phyloP scores from a whole-genome alignment of 306 rosid species.

The Sechiopsis laciniata region DNA sequence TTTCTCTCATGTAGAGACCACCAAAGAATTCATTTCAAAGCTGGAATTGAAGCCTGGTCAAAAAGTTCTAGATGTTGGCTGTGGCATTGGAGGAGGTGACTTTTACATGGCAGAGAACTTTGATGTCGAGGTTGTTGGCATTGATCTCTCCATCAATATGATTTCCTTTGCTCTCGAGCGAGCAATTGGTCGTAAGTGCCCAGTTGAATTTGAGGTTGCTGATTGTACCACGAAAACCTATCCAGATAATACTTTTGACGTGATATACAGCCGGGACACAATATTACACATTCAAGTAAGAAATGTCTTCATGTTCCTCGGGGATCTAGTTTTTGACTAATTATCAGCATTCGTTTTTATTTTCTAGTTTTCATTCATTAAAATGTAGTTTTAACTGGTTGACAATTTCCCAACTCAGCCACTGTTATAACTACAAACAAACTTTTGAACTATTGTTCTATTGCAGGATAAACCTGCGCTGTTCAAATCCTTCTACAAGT shows the following conservation, averaged over 20 bases:
- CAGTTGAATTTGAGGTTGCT: slow-evolving; percentile 83
- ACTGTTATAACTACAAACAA: background rate
- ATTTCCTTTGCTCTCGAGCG: slow-evolving; percentile 86
- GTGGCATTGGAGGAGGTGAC: slow-evolving; percentile 97
- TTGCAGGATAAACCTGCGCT: slow-evolving; percentile 73
- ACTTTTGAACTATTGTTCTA: slow-evolving; percentile 8
- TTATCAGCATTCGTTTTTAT: background rate
- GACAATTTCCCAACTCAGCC: slow-evolving; percentile 1
- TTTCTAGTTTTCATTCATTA: background rate
- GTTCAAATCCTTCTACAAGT: slow-evolving; percentile 66
- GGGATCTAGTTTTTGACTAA: background rate
- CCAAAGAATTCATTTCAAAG: slow-evolving; percentile 69
- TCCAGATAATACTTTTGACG: slow-evolving; percentile 73
- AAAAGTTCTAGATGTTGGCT: slow-evolving; percentile 91
- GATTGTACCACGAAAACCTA: slow-evolving; percentile 77
- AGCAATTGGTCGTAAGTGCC: slow-evolving; percentile 66
- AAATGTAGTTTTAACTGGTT: background rate
- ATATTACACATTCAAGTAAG: slow-evolving; percentile 85
- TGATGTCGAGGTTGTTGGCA: slow-evolving; percentile 78
- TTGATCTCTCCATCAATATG: slow-evolving; percentile 93
- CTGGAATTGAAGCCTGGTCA: slow-evolving; percentile 71
- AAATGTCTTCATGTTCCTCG: background rate
- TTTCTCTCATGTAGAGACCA: slow-evolving; percentile 58
- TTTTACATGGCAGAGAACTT: slow-evolving; percentile 83
- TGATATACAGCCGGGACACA: slow-evolving; percentile 81